Evolutionary conservation across 768 basidiomycete genomes (phyloP).

Genomic region (Megacollybia marginata): DNA sequence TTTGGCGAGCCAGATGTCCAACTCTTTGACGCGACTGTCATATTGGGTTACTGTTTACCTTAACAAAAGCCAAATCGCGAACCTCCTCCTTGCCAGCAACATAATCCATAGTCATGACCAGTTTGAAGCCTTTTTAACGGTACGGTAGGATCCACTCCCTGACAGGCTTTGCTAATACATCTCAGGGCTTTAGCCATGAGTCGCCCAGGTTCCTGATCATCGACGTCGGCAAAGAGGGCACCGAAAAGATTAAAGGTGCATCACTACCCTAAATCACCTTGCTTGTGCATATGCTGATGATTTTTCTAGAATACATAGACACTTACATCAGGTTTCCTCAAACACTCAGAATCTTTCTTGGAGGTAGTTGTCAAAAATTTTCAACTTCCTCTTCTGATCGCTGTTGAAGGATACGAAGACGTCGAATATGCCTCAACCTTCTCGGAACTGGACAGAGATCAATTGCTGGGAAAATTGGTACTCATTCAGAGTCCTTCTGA

Average conservation of each 20-base stretch:
- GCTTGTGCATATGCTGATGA: background rate
- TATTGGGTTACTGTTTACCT: slow-evolving; percentile 73
- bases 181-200: slow-evolving; percentile 62
- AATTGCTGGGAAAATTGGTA: slow-evolving; percentile 60
- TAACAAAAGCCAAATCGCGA: slow-evolving; percentile 51
- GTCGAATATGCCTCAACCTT: slow-evolving; percentile 52
- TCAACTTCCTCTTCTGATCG: background rate
- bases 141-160: slow-evolving; percentile 12
- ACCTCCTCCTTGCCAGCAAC: slow-evolving; percentile 41
- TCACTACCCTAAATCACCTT: background rate
- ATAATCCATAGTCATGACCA: slow-evolving; percentile 54
- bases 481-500: slow-evolving; percentile 45
- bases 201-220: slow-evolving; percentile 65
- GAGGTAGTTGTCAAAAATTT: slow-evolving; percentile 31
- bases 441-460: slow-evolving; percentile 48
- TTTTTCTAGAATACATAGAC: slow-evolving; percentile 53
- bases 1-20: slow-evolving; percentile 53
- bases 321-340: slow-evolving; percentile 68
- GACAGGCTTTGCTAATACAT: background rate
- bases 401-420: slow-evolving; percentile 44
- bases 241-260: slow-evolving; percentile 68
- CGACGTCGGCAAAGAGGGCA: slow-evolving; percentile 61
- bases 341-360: slow-evolving; percentile 67
- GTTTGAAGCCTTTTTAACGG: slow-evolving; percentile 59
- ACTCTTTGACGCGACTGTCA: slow-evolving; percentile 55